phyloP scores from a whole-genome alignment of 1,139 yeast species.

The Debaryomyces nepalensis region DNA sequence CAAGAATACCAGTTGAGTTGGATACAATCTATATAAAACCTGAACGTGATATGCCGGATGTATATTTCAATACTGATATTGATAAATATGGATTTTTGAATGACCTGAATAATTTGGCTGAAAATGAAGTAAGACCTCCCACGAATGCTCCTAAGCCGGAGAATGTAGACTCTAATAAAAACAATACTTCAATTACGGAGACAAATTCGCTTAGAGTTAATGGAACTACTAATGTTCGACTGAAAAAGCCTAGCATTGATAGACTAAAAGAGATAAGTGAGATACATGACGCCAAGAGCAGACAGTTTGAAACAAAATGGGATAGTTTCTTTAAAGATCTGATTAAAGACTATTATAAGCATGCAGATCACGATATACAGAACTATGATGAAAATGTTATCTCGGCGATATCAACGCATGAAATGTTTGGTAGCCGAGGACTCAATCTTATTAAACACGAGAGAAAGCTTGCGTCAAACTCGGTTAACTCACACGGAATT shows the following conservation, averaged over 20 bases:
- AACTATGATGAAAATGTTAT: slow-evolving; percentile 1
- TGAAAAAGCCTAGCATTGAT: slow-evolving; percentile 22
- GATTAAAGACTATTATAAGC: slow-evolving; percentile 33
- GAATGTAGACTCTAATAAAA: too few relatives aligned
- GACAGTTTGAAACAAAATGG: slow-evolving; percentile 38
- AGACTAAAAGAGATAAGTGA: slow-evolving; percentile 38
- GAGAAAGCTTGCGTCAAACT: slow-evolving; percentile 8
- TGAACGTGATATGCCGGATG: slow-evolving; percentile 20
- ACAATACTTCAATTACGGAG: too few relatives aligned
- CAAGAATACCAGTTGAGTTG: slow-evolving; percentile 50
- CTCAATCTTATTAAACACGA: slow-evolving; percentile 30
- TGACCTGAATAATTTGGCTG: slow-evolving; percentile 18
- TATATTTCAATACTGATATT: slow-evolving; percentile 31
- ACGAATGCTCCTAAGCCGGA: too few relatives aligned
- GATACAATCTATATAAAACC: slow-evolving; percentile 39
- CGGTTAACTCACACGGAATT: slow-evolving; percentile 10
- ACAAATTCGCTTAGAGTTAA: slow-evolving; percentile 15
- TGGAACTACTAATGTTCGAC: slow-evolving; percentile 15
- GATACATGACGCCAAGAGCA: slow-evolving; percentile 38
- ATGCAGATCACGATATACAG: neutral
- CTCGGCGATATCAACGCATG: slow-evolving; percentile 17
- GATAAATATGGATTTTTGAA: slow-evolving; percentile 58
- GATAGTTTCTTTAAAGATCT: slow-evolving; percentile 35
- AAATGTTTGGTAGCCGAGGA: slow-evolving; percentile 46
- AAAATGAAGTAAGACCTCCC: neutral